phyloP scores from a whole-genome alignment of 169 alveolate species.

The Plasmodium gaboni region DNA sequence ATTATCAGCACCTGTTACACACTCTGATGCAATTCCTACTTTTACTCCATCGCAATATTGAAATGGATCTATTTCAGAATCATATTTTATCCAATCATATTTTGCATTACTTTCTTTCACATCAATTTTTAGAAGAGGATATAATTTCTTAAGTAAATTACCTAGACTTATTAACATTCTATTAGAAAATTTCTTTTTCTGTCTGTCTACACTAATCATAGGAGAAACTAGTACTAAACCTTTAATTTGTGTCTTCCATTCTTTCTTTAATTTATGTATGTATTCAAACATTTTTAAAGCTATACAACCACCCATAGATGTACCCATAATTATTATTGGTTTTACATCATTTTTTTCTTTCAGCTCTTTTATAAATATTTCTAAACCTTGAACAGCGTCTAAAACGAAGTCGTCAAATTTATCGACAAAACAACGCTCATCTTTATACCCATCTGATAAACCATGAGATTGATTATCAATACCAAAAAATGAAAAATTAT shows the following conservation, averaged over 20 bases:
- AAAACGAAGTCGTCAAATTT: constrained; percentile 72
- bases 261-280: constrained; percentile 26
- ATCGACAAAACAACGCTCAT: constrained; percentile 72
- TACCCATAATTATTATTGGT: constrained; percentile 63
- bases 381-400: constrained; percentile 81
- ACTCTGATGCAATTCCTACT: constrained; percentile 24
- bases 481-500: constrained; percentile 79
- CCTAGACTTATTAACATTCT: constrained; percentile 26
- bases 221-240: constrained; percentile 39
- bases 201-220: constrained; percentile 54
- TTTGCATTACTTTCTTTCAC: neutral
- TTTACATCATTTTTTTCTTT: constrained; percentile 48
- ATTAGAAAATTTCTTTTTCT: constrained; percentile 40
- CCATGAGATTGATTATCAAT: constrained; percentile 85
- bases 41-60: constrained; percentile 36
- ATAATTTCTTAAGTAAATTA: neutral
- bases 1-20: constrained; percentile 50
- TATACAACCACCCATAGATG: constrained; percentile 70
- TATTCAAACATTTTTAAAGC: constrained; percentile 42
- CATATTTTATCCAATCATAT: constrained; percentile 48
- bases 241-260: constrained; percentile 42
- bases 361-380: constrained; percentile 70
- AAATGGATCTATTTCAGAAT: constrained; percentile 37
- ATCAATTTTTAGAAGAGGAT: too few species aligned
- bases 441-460: constrained; percentile 78